phyloP scores from a whole-genome alignment of 805 yeast species.

The Candida sphagnicola region DNA sequence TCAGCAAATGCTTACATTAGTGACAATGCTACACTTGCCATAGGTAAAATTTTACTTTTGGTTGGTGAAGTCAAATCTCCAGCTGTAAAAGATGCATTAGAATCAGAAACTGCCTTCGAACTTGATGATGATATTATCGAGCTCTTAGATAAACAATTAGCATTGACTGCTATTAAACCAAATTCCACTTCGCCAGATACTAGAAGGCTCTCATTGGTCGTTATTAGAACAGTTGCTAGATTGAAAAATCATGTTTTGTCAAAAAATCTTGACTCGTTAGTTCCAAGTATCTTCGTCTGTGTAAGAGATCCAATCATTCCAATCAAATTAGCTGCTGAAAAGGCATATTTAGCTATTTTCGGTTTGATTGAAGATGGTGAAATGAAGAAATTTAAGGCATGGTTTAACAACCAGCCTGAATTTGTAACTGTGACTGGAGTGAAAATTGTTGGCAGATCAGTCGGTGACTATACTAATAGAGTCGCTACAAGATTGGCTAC shows the following conservation, averaged over 20 bases:
- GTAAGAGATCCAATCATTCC: constrained; percentile 89
- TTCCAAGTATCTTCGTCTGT: constrained; percentile 73
- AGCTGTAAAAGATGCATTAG: constrained; percentile 7
- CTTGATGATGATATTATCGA: constrained; percentile 39
- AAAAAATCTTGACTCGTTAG: constrained; percentile 54
- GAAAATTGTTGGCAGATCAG: constrained; percentile 59
- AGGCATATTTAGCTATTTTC: constrained; percentile 73
- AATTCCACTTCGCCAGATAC: constrained; percentile 65
- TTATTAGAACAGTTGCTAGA: constrained; percentile 70
- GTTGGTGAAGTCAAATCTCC: constrained; percentile 35
- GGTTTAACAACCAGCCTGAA: constrained; percentile 51
- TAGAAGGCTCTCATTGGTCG: constrained; percentile 74
- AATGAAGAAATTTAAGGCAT: constrained; percentile 49
- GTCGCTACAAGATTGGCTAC: constrained; percentile 83
- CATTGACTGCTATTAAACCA: constrained; percentile 49
- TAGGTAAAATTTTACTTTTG: constrained; percentile 72
- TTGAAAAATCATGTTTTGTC: constrained; percentile 47
- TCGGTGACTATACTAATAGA: constrained; percentile 85
- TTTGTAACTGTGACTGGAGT: constrained; percentile 42
- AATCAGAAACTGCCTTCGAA: constrained; percentile 23
- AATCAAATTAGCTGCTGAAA: constrained; percentile 90
- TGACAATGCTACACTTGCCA: constrained; percentile 75
- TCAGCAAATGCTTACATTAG: constrained; percentile 49
- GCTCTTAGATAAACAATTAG: constrained; percentile 47
- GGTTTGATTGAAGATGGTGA: constrained; percentile 65